phyloP scores from a whole-genome alignment of 177 flowering plant species.

The Telopea speciosissima region DNA sequence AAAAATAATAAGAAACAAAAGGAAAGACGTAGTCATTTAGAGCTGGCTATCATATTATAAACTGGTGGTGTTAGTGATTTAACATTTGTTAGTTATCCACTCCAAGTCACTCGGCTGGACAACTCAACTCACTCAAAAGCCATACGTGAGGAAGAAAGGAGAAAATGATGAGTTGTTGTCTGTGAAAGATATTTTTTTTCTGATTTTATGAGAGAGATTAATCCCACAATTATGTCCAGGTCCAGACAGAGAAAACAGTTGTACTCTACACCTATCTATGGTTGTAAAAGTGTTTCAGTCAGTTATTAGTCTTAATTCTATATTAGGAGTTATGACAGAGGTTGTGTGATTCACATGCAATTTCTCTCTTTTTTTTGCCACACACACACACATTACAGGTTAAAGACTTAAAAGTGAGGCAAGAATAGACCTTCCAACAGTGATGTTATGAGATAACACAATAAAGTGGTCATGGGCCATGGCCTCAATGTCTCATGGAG shows the following conservation, averaged over 20 bases:
- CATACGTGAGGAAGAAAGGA: background rate
- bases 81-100: constrained; percentile 11
- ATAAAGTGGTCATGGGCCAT: too few relatives aligned
- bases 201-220: too few relatives aligned
- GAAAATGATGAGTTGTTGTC: constrained; percentile 9
- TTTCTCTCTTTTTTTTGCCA: constrained; percentile 2
- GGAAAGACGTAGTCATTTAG: constrained; percentile 2
- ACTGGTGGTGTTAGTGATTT: constrained; percentile 5
- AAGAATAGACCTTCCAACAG: too few relatives aligned
- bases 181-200: too few relatives aligned
- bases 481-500: too few relatives aligned
- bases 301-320: background rate
- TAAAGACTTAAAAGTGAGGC: too few relatives aligned
- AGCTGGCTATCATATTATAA: background rate
- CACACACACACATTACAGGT: too few relatives aligned
- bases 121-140: constrained; percentile 19
- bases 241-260: background rate
- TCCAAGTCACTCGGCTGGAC: constrained; percentile 21
- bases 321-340: background rate
- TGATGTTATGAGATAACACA: too few relatives aligned
- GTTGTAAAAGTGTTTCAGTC: background rate
- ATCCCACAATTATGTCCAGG: background rate
- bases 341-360: background rate
- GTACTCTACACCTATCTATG: background rate
- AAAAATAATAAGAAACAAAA: background rate